Conservation (phyloP, 768 basidiomycete species). For the Psilocybe tampanensis region DNA sequence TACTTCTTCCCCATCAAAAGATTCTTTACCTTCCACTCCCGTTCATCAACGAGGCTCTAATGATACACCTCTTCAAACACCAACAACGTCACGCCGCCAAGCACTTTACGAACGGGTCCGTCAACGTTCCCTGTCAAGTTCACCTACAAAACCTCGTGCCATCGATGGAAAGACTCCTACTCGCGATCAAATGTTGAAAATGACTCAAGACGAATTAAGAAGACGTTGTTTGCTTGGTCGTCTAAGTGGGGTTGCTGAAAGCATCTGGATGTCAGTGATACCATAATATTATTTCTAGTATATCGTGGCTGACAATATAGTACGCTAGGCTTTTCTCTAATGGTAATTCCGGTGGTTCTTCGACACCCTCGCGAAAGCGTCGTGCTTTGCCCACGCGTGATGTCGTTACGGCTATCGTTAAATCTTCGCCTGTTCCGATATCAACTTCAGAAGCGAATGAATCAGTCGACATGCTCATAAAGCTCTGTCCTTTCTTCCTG, state of each 20-base stretch:
- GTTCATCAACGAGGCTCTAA: conserved; percentile 58
- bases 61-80: conserved; percentile 66
- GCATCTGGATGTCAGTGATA: conserved; percentile 79
- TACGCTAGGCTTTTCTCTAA: conserved; percentile 72
- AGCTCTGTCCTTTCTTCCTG: conserved; percentile 82
- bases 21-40: conserved; percentile 64
- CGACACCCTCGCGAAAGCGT: conserved; percentile 68
- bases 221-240: conserved; percentile 77
- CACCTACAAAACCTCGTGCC: conserved; percentile 63
- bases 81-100: conserved; percentile 73
- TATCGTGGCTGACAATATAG: neutral
- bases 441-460: conserved; percentile 79
- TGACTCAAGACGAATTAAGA: conserved; percentile 79
- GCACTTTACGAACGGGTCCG: conserved; percentile 83
- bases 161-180: conserved; percentile 30
- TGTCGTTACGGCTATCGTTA: conserved; percentile 68
- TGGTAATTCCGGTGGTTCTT: conserved; percentile 47
- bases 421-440: conserved; percentile 81
- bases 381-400: conserved; percentile 69
- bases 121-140: conserved; percentile 66
- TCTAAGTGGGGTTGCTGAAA: conserved; percentile 80
- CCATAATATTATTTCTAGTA: neutral
- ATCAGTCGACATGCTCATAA: conserved; percentile 65
- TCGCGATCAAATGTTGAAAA: conserved; percentile 67
- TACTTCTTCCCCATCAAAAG: conserved; percentile 31